Base-by-base conservation (phyloP, 768 basidiomycete species). In the Mycena crocata region DNA sequence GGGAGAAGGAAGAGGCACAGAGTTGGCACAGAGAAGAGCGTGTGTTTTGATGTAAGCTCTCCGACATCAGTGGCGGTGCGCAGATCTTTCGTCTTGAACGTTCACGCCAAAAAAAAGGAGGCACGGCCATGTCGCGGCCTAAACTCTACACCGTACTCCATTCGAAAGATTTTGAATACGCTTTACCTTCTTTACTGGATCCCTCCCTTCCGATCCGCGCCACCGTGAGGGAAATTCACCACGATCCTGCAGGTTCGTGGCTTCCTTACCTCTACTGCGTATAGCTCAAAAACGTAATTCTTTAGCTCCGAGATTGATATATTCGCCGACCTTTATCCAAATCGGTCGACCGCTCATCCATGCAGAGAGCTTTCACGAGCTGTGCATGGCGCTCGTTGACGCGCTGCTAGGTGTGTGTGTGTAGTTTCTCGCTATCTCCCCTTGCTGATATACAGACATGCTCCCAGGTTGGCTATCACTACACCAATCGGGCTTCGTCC, bases 21-120 rank as follows among this genome's bases (percentile, higher is more conserved):
- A n/a, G n/a, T n/a, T n/a, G n/a, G n/a, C n/a, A n/a, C n/a, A n/a
- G n/a, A n/a, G n/a, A n/a, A n/a, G n/a, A n/a, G n/a, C n/a, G n/a
- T n/a, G n/a, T n/a, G n/a, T n/a, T n/a, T n/a, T n/a, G n/a, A n/a
- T n/a, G n/a, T n/a, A n/a, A n/a, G n/a, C n/a, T n/a, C n/a, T n/a
- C n/a, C 19, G 70, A 70, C 3, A 51, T 71, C 14, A 71, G n/a
- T n/a, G n/a, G n/a, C 70, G 31, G 44, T 64, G 26, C 59, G 51
- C 23, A 7, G 3, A n/a, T 28, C 39, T n/a, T 37, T 4, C 39
- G 63, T 21, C 4, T 40, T 7, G 10, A 17, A 17, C 13, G 1
- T 3, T 28, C 6, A 46, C 5, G n/a, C n/a, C n/a, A n/a, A n/a
- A n/a, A n/a, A n/a, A n/a, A n/a, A n/a, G n/a, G 40, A 62, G 17